Conservation (phyloP, 345 rosid species). For the Conringia planisiliqua region DNA sequence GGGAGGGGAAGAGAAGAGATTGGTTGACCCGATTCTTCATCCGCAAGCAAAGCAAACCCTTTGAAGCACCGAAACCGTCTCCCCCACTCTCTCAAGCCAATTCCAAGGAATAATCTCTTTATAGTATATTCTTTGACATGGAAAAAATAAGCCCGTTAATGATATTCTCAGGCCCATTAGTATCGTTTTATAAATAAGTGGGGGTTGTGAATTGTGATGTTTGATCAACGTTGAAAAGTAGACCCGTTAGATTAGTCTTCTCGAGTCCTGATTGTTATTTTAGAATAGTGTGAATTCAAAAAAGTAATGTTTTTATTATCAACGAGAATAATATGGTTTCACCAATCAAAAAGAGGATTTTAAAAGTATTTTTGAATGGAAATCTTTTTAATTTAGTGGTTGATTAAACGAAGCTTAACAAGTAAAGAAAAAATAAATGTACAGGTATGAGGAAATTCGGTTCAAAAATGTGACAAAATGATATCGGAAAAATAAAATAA, state of each 20-base stretch:
- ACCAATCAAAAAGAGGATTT: too few relatives aligned
- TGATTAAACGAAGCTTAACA: too few relatives aligned
- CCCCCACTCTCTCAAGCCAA: background rate
- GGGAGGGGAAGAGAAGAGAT: background rate
- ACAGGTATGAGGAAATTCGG: background rate
- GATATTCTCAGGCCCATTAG: background rate
- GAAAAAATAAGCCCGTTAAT: background rate
- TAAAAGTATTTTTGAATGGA: too few relatives aligned
- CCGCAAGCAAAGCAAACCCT: constrained; percentile 27
- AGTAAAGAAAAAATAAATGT: too few relatives aligned
- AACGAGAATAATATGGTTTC: background rate
- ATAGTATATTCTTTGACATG: background rate
- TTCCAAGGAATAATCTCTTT: background rate
- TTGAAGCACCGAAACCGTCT: constrained; percentile 11
- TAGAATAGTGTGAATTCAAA: background rate
- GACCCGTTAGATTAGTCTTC: background rate
- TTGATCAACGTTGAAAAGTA: background rate
- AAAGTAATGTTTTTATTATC: background rate
- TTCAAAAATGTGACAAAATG: background rate
- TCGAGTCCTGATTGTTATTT: background rate
- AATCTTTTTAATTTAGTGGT: too few relatives aligned
- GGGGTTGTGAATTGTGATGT: background rate
- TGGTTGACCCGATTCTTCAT: constrained; percentile 15
- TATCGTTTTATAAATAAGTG: background rate
- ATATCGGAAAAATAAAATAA: background rate